A percentile compares a stretch with the other conserved stretches of the same genome.
These are phyloP conservation scores for Psilocybe subaeruginosa DNA, from an alignment of 768 basidiomycete species.

Conservation along the genomic window DNA sequence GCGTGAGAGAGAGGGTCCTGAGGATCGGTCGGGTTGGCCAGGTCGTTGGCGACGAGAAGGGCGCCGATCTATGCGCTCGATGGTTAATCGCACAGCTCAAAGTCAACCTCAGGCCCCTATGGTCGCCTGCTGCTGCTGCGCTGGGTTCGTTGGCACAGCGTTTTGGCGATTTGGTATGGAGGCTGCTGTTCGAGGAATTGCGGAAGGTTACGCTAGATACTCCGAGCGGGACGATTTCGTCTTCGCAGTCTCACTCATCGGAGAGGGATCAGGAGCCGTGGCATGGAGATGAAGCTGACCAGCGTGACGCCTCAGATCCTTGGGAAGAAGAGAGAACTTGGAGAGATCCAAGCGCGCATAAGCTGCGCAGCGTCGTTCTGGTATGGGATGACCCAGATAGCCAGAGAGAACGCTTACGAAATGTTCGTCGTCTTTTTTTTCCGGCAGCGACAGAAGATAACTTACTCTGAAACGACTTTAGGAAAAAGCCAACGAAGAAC, in stretches of 20 bases:
- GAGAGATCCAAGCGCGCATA: constrained; percentile 77
- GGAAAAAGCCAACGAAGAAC: constrained; percentile 41
- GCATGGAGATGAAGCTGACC: constrained; percentile 3
- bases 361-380: constrained; percentile 48
- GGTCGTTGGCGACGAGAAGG: constrained; percentile 57
- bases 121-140: constrained; percentile 79
- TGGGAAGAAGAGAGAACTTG: constrained; percentile 79
- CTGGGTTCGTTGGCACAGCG: constrained; percentile 53
- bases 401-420: constrained; percentile 29
- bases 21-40: constrained; percentile 74
- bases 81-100: constrained; percentile 92
- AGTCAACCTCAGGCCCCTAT: constrained; percentile 89
- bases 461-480: constrained; percentile 17
- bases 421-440: constrained; percentile 28
- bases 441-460: not conserved
- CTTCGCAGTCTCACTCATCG: not conserved
- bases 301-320: constrained; percentile 33
- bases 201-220: constrained; percentile 30
- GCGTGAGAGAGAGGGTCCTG: constrained; percentile 84
- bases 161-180: constrained; percentile 79
- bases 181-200: constrained; percentile 66
- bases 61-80: constrained; percentile 64
- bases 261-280: constrained; percentile 20
- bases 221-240: not conserved
- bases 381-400: constrained; percentile 48